Evolutionary conservation across 2,329 filamentous ascomycete genomes (phyloP), one percentile per base, ranked within the genome.

Genomic region (Thermothelomyces thermophilus): DNA sequence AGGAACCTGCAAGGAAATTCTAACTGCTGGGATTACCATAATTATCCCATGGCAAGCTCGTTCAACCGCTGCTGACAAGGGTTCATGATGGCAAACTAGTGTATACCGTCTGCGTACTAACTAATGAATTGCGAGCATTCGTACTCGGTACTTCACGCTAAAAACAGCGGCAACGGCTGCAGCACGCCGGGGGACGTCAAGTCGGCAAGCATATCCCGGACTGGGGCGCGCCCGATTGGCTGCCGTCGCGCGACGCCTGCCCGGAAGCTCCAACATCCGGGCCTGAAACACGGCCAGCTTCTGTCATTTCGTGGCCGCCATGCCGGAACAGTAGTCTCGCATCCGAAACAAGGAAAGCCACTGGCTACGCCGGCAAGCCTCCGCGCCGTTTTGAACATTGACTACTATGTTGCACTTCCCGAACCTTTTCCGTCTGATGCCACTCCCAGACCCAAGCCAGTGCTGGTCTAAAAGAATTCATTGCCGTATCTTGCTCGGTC

Each of bases 371-470:
- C 52, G 56, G 56, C 58, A 57, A 42, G 44, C 57, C 50, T 51
- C 53, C 45, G 28, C 46, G 50, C 58, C 57, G 57, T 59, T 56
- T 60, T 48, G 48, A 49, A 48, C 44, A 41, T 36, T 48, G 46
- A 28, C 31, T 30, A 41, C 58, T 30, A 41, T 59, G 58, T 57
- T 53, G 56, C 58, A 59, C 49, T 51, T 55, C 54, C 54, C 48
- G 55, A 42, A 55, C 55, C 39, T 43, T 43, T 48, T 43, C 50
- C 50, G 50, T 58, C 52, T 58, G 46, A 50, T 41, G 43, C 44
- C 33, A 34, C 9, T 30, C 20, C 44, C 35, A 14, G 10, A 40
- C 24, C 49, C 52, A 26, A 34, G 17, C 30, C 20, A n/a, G 35
- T 19, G 20, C 20, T 16, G 16, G 41, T 52, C 50, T 52, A 60